These are phyloP conservation scores for Euryodendron excelsum DNA, from an alignment of 148 eudicot genomes.

Conservation along the genomic window DNA sequence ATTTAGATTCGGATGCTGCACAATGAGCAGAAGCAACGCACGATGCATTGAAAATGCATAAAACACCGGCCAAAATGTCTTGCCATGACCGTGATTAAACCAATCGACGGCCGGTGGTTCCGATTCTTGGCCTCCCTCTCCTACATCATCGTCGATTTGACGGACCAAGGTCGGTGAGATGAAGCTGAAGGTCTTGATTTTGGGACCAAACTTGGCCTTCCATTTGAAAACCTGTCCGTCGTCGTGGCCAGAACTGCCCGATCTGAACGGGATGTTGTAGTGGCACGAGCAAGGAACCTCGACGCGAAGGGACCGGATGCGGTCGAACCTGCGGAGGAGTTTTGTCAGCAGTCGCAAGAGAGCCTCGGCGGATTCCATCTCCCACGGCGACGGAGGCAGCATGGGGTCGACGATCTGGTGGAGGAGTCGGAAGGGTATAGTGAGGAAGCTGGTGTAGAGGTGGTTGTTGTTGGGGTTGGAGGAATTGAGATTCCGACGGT, in stretches of 20 bases:
- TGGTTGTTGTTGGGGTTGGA: neutral
- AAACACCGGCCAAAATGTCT: neutral
- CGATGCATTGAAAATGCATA: neutral
- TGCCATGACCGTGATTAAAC: too few species aligned
- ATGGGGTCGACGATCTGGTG: neutral
- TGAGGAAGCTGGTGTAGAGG: too few species aligned
- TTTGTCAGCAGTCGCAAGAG: neutral
- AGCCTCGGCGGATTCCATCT: neutral
- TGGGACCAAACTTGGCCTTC: neutral
- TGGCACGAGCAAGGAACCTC: neutral
- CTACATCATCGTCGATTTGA: too few species aligned
- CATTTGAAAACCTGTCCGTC: neutral
- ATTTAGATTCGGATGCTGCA: neutral
- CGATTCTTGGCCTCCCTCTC: too few species aligned
- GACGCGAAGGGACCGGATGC: neutral
- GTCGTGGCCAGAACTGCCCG: neutral
- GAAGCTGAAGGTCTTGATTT: neutral
- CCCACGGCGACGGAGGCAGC: too few species aligned
- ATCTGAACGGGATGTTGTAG: too few species aligned
- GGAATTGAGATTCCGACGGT: neutral
- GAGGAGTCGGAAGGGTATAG: neutral
- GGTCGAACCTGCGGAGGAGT: neutral
- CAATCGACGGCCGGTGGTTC: too few species aligned
- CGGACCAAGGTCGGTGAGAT: too few species aligned
- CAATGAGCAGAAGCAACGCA: neutral